Base-by-base conservation (phyloP, 495 filamentous ascomycete genomes). In the Hyphodiscus hymeniophilus region DNA sequence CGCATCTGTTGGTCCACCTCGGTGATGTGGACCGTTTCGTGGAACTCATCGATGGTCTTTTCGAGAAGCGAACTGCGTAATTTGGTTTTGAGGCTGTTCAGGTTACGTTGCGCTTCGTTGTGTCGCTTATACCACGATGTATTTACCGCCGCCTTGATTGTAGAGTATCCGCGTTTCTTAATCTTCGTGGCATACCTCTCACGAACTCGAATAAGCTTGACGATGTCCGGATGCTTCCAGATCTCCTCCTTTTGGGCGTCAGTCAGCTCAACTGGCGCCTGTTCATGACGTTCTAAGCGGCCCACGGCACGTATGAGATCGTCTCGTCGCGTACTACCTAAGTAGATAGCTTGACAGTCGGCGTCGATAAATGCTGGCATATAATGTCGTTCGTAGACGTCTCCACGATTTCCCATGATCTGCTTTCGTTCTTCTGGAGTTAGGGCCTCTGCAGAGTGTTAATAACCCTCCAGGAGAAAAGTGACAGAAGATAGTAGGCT, bases 311-410 rank as follows among this genome's bases (percentile, higher is more conserved):
- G 50, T 2, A 48, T 42, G 21, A 53, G 50, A 48, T 53, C 44
- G 20, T 53, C 44, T 17, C 44, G 43, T 41, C 16, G 33, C 20
- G 21, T 31, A 47, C 35, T 21, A 21, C 50, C 17, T 24, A 53
- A 45, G 28, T 53, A 47, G n/a, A 53, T 53, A 4, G 43, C 50
- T 15, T 47, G 44, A 48, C 13, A 41, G 45, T 53, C 43, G 3
- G 6, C 1, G 30, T 53, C 44, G 34, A 53, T 48, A 21, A 53
- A 53, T n/a, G 22, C 0, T 13, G 44, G 35, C 44, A 48, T 52
- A 35, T 53, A 53, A 20, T 48, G 38, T 33, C 42, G 42, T 40
- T 53, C 34, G 26, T 48, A 53, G 18, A 50, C 31, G 21, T 48
- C 44, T 22, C 36, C 24, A 5, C 36, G 24, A 42, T 53, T 38